Evolutionary conservation across 129 eudicot species (phyloP).

Genomic region (Glebionis coronaria): DNA sequence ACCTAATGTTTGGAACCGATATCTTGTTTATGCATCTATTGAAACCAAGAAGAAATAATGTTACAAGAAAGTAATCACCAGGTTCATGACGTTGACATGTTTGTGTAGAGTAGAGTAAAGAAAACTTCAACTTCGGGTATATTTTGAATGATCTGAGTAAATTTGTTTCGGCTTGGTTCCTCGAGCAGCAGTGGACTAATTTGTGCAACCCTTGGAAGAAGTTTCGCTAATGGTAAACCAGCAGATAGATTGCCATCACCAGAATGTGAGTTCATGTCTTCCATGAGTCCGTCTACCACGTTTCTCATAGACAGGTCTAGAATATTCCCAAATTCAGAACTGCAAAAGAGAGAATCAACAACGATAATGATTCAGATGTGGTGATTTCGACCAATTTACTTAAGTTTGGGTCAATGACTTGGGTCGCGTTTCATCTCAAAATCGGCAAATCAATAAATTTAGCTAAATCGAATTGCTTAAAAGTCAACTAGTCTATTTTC

Average conservation of each 20-base stretch:
- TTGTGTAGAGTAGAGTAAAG: slow-evolving; percentile 82
- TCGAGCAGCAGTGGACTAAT: slow-evolving; percentile 56
- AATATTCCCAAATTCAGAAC: slow-evolving; percentile 69
- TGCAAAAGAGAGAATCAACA: slow-evolving; percentile 25
- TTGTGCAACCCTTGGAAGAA: slow-evolving; percentile 62
- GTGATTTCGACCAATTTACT: neutral
- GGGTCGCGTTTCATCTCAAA: too few species aligned
- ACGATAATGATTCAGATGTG: neutral
- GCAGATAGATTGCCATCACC: slow-evolving; percentile 43
- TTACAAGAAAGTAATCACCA: neutral
- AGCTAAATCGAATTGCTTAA: too few species aligned
- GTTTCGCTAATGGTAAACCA: slow-evolving; percentile 73
- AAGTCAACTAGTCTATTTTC: too few species aligned
- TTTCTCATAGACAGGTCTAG: slow-evolving; percentile 63
- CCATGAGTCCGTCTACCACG: slow-evolving; percentile 55
- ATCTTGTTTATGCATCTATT: neutral
- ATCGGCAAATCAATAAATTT: too few species aligned
- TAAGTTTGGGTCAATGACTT: too few species aligned
- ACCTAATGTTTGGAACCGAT: neutral
- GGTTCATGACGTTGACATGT: slow-evolving; percentile 35
- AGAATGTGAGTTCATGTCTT: slow-evolving; percentile 48
- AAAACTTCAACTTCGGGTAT: slow-evolving; percentile 81
- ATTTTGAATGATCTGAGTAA: slow-evolving; percentile 49
- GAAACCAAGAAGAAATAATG: neutral
- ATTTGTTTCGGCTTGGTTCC: slow-evolving; percentile 59